A percentile compares a stretch with the other conserved stretches of the same genome.
phyloP scores from a whole-genome alignment of 768 basidiomycete species.

The Serendipita indica region DNA sequence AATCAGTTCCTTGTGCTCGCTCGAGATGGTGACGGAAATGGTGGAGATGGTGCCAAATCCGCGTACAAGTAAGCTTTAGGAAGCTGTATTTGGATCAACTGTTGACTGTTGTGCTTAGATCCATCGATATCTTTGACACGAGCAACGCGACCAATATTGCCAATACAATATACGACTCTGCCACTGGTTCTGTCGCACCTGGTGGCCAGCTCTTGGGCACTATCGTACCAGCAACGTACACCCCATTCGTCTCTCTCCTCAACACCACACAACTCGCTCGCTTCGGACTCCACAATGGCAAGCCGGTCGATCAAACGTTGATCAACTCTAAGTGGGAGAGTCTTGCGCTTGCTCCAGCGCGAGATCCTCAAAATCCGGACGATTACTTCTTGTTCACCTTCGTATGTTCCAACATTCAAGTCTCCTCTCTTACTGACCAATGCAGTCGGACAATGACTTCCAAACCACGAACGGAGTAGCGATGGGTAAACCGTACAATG shows the following conservation, averaged over 20 bases:
- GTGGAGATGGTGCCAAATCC: slow-evolving; percentile 34
- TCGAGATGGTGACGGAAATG: slow-evolving; percentile 46
- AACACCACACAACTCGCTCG: slow-evolving; percentile 39
- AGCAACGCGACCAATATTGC: slow-evolving; percentile 45
- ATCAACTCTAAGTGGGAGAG: slow-evolving; percentile 58
- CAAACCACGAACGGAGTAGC: slow-evolving; percentile 40
- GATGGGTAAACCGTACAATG: slow-evolving; percentile 36
- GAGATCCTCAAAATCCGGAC: slow-evolving; percentile 37
- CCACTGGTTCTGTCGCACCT: slow-evolving; percentile 36
- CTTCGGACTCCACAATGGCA: slow-evolving; percentile 52
- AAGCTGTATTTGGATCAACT: neutral
- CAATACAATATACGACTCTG: slow-evolving; percentile 38
- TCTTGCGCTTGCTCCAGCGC: slow-evolving; percentile 40
- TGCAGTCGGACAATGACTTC: slow-evolving; percentile 53
- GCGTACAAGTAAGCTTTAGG: slow-evolving; percentile 39
- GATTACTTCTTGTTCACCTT: slow-evolving; percentile 56
- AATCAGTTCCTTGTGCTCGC: slow-evolving; percentile 44
- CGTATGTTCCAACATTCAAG: slow-evolving; percentile 30
- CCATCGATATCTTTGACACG: slow-evolving; percentile 46
- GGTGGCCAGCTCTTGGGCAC: slow-evolving; percentile 32
- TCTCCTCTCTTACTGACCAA: neutral
- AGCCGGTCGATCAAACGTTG: slow-evolving; percentile 36
- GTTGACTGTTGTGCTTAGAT: slow-evolving; percentile 24
- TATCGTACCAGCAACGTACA: slow-evolving; percentile 40
- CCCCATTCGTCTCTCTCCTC: slow-evolving; percentile 40